Conservation (phyloP, 2,329 filamentous ascomycete species). For the Macrophomina pseudophaseolina region DNA sequence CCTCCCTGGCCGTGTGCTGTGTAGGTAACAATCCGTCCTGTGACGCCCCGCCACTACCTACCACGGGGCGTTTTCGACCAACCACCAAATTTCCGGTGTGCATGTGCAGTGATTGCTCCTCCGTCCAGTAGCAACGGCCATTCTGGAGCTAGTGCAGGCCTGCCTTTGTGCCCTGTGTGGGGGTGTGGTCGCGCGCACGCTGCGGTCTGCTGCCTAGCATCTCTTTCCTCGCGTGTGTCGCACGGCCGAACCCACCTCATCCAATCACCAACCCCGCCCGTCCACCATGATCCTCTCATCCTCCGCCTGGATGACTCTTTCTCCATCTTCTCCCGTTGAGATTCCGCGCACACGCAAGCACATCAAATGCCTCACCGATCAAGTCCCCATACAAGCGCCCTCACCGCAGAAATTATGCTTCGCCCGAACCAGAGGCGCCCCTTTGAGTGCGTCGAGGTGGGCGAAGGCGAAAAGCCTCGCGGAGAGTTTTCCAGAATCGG, state of each 20-base stretch:
- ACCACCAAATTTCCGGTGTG: neutral
- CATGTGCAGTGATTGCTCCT: neutral
- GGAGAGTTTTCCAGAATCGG: neutral
- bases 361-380: no score
- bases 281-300: neutral
- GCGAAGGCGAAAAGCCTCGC: neutral
- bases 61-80: neutral
- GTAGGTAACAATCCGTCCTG: neutral
- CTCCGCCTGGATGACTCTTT: neutral
- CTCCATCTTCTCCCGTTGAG: neutral
- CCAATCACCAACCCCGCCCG: neutral
- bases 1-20: neutral
- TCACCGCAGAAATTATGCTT: no score
- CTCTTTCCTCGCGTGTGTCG: neutral
- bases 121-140: neutral
- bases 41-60: neutral
- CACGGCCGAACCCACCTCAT: neutral
- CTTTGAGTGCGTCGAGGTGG: neutral
- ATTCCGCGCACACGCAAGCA: no score
- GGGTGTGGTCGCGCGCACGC: neutral
- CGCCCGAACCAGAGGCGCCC: neutral
- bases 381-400: no score
- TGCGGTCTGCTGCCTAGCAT: neutral
- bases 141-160: slow-evolving; percentile 3
- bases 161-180: neutral